Conservation (phyloP, 108 stramenopile genomes). For the Fragilariopsis cylindrus region DNA sequence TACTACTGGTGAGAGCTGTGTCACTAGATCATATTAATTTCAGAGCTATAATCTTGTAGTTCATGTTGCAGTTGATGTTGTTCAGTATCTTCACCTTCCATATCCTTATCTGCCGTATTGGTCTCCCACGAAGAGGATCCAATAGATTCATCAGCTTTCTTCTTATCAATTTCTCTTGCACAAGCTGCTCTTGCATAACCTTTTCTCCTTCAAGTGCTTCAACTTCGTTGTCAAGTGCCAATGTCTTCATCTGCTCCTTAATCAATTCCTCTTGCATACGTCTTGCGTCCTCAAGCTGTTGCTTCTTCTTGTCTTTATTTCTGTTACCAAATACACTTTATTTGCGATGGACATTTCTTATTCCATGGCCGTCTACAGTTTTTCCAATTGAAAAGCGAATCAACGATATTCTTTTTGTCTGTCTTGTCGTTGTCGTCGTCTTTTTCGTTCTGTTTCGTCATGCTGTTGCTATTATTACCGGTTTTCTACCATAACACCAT, state of each 20-base stretch:
- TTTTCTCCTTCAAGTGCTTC: conserved; percentile 34
- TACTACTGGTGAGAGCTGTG: no score
- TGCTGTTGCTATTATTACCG: not conserved
- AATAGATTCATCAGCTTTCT: conserved; percentile 16
- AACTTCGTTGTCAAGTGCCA: conserved; percentile 27
- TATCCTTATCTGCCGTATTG: conserved; percentile 12
- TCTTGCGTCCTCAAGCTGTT: conserved; percentile 28
- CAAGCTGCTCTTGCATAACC: conserved; percentile 29
- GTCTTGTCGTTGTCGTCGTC: not conserved
- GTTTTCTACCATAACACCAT: conserved; percentile 1
- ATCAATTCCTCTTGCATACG: conserved; percentile 39
- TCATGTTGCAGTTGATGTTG: no score
- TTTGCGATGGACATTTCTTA: not conserved
- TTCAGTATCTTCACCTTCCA: conserved; percentile 4
- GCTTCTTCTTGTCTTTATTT: conserved; percentile 20
- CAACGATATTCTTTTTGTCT: not conserved
- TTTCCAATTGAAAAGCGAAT: not conserved
- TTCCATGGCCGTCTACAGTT: not conserved
- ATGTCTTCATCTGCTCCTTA: conserved; percentile 32
- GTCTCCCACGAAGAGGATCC: conserved; percentile 34
- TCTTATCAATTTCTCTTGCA: conserved; percentile 35
- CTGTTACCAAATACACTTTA: conserved; percentile 18
- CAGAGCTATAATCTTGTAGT: no score
- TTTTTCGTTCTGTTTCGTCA: not conserved
- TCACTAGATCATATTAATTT: no score